Base-by-base conservation (phyloP, 139 green algal genomes). In the Mychonastes homosphaera region DNA sequence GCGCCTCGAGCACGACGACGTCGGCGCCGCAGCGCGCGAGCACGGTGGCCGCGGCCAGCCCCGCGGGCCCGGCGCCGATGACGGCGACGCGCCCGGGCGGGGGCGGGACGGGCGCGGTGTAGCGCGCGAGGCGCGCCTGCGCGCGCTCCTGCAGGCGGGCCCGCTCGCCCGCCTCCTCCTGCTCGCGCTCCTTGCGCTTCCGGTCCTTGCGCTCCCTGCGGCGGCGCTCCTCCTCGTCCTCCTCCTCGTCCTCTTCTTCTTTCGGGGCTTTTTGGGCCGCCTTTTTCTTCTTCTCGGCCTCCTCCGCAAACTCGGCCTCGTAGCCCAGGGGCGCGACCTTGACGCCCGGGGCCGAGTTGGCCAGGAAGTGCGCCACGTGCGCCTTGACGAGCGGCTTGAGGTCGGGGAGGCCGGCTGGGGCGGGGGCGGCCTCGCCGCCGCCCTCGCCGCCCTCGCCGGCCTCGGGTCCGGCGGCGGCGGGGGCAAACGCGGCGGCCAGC, bases 1-100 rank as follows among this genome's bases (percentile, higher is more conserved):
- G 46, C 3, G 84, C 89, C 71, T 96, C 89, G 39, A 96, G 75
- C 35, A 96, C 81, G 18, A 76, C 63, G 32, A 83, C 78, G 21
- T 83, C 65, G 4, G 79, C 63, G 1, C 75, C 73, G 51, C 77
- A 69, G 28, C 74, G 65, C 71, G 84, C 69, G 57, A 95, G 64
- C 46, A 84, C 62, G 18, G 59, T 60, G 8, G 87, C 86, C n/a
- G 83, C 80, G 19, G 76, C 72, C 40, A 95, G 72, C 4, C 87
- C 87, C 8, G 87, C 75, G 24, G 85, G 75, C 0, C 87, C 87
- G 5, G 78, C 87, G 2, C 87, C 87, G 18, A 95, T 59, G 2
- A 94, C 78, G 9, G 90, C 59, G 18, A 89, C 84, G 1, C 59
- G 51, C 27, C 60, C 58, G 27, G 9, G 9, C 33, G 63, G 47